Evolutionary conservation across 2,329 filamentous ascomycete genomes (phyloP), one percentile per base, ranked within the genome.

Genomic region (Aspergillus terreus): DNA sequence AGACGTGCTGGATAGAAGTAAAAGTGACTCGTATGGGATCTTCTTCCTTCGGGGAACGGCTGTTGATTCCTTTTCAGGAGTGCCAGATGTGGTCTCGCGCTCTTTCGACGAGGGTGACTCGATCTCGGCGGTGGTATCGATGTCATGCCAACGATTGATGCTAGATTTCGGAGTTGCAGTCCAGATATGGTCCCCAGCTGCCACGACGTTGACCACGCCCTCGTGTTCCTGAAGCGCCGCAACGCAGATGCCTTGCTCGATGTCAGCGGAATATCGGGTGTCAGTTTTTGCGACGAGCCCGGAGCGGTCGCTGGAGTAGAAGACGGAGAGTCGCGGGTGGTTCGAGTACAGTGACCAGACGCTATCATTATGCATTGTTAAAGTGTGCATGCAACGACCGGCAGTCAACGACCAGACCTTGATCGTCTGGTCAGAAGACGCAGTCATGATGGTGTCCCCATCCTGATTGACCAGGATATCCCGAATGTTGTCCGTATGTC

Each of bases 311-410:
- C 87, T 89, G 50, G 92, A 97, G 75, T 97, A 97, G 71, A 99
- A 97, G 27, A 96, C 82, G 9, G 87, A 86, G 4, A 99, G 80
- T 52, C 87, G 82, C 0, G 92, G 91, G 62, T 95, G 84, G 49
- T 92, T 86, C 0, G 94, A 96, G 71, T 88, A 95, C 19, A 99
- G 78, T 1, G 90, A 95, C 94, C 94, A 99, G 19, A 99, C 90
- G 67, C 92, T 96, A 66, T 96, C 91, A 66, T 95, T 95, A 74
- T 99, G 94, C 94, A 99, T 99, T 49, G 92, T 96, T 62, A 99
- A 82, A 0, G 94, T 99, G 72, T 96, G 90, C 87, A 97, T 92
- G 78, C 94, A 99, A 61, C 94, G 82, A 50, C 94, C 94, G 19
- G 91, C 92, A 10, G 89, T 94, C 61, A 97, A 86, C 59, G 92